Base-by-base conservation (phyloP, 176 grass and related monocot species). In the Hsuehochloa calcarea region DNA sequence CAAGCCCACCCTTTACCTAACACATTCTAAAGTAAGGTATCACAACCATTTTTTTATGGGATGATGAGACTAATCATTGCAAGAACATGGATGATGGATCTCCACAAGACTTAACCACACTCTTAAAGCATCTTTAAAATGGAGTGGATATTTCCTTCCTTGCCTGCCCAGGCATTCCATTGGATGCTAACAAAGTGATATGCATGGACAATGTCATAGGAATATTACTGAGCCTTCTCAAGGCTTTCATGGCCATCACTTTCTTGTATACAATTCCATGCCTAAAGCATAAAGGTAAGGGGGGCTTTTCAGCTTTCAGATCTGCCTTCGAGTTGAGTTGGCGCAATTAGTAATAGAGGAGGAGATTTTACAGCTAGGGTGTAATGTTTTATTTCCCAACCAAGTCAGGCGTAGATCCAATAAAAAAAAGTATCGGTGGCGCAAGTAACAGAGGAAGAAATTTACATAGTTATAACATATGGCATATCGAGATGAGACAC, bases 61-160 rank as follows among this genome's bases (percentile, higher is more conserved):
- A 50, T 69, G 51, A 77, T 70, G 73, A 43, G 72, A 9, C 73
- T 54, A 78, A 88, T 83, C 73, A 82, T 87, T 60, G 19, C 80
- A 84, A 43, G 65, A 88, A 84, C 66, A 88, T 84, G 86, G 31
- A 41, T 78, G 65, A 54, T 88, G 35, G 58, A 43, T 83, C 19
- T 39, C 80, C 55, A 65, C 74, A 64, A 78, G 55, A 40, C 65
- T 88, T 84, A 64, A 84, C 58, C 66, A 88, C 86, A 65, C 65
- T 65, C 72, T 20, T 70, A 39, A 52, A 83, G 73, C 44, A 83
- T 52, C 23, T 79, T 20, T 31, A 37, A 78, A 72, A 55, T 71
- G 55, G 65, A 64, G 23, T 55, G 44, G 44, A 71, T 72, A 66
- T 74, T 68, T 45, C 60, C 25, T 68, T 45, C 60, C 25, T 81